Base-by-base conservation (phyloP, 805 yeast genomes). In the Suhomyces sp. region DNA sequence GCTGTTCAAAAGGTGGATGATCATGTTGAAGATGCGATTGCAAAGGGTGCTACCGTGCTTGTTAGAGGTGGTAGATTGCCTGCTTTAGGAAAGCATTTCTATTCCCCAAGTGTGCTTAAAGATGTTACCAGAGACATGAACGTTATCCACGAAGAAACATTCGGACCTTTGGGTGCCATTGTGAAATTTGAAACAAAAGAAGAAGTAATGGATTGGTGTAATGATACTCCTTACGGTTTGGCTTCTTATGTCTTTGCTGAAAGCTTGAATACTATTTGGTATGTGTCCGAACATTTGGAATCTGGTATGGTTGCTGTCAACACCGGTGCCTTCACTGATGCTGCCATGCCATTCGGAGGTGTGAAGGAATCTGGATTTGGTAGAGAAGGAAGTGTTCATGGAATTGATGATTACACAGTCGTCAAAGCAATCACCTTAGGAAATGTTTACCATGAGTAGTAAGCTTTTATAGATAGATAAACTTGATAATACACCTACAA, bases 311-410 rank as follows among this genome's bases (percentile, higher is more conserved):
- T 79, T 15, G 67, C 79, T 26, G 77, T 78, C 28, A 79, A 79
- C 56, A 73, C 77, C 6, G 81, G 81, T 35, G 47, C 74, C 3
- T 74, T 76, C 53, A 70, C 80, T 5, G 81, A 76, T 43, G 68
- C 72, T 20, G 61, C 81, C 4, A 49, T 78, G 30, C 83, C 84
- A 43, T 66, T 66, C 46, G 72, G 87, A 21, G 87, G 87, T 36
- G 65, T 80, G 31, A 77, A 77, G 46, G 77, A 77, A 48, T 74
- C 82, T 17, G 87, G 87, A 0, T 79, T 77, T 52, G 87, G 87
- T 21, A 73, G 85, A 57, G 87, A 81, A 56, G 85, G 85, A 12
- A 74, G 82, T 1, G 56, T 72, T 36, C 70, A 70, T 47, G 87
- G 86, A 23, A 55, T 81, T 41, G 83, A 77, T 21, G 85, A 79